Base-by-base conservation (phyloP, 805 yeast species). In the Metschnikowia proteae region DNA sequence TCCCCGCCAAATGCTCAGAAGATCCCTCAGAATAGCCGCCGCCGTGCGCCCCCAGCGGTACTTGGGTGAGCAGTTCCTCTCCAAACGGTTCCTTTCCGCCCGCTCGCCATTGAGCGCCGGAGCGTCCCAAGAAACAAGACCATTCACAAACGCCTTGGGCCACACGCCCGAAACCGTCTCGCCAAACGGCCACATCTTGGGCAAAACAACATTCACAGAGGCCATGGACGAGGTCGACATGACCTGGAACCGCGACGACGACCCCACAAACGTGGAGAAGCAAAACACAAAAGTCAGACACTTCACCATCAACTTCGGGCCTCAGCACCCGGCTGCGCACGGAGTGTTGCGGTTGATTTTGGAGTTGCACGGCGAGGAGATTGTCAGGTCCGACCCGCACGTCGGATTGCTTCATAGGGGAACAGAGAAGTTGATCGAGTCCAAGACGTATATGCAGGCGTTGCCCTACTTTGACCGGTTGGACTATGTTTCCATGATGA, bases 241-340 rank as follows among this genome's bases (percentile, higher is more conserved):
- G 76, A 62, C 68, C 38, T 71, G 74, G 73, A 70, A 70, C 40
- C 62, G 58, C 45, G 74, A 67, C 50, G 78, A 73, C 53, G 76
- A 70, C 54, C 77, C 77, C 31, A 64, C 61, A 46, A 61, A 68
- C 30, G 71, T 72, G 17, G 74, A 63, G 38, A 73, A 65, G 50
- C 76, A 73, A 59, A 73, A 73, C 60, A 64, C 74, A 45, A 73
- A 86, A 66, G 83, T 88, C 63, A 82, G 96, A 67, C 95, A 87
- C 65, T 88, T 88, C 74, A 88, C 96, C 43, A 83, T 88, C 65
- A 88, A 88, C 71, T 88, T 88, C 65, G 96, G 96, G 33, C 96
- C 96, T 43, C 96, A 88, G 72, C 96, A 88, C 74, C 96, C 96
- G 25, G 96, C 96, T 53, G 96, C 96, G 28, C 96, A 88, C 73